Evolutionary conservation across 2,329 filamentous ascomycete species (phyloP).

Genomic region (Hymenoscyphus repandus): DNA sequence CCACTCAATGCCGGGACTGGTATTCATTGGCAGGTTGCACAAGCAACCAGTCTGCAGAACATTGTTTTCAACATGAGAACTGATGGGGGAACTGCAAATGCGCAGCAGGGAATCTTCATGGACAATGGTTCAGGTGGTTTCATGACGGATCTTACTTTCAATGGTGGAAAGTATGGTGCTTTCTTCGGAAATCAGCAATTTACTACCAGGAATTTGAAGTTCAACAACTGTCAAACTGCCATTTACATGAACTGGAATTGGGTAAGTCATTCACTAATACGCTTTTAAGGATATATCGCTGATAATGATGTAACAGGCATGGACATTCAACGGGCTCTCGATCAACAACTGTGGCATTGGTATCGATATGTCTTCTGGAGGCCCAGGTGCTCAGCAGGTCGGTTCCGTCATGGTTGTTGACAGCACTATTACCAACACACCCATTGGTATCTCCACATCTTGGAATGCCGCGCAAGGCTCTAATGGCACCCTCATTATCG

Average conservation of each 20-base stretch:
- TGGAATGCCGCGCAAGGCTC: conserved; percentile 59
- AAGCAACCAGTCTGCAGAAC: conserved; percentile 75
- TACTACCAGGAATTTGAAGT: conserved; percentile 75
- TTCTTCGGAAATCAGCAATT: conserved; percentile 87
- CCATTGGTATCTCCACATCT: conserved; percentile 70
- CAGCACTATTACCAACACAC: conserved; percentile 70
- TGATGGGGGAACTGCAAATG: conserved; percentile 58
- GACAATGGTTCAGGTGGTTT: conserved; percentile 82
- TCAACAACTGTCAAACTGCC: conserved; percentile 76
- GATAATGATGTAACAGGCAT: conserved; percentile 38
- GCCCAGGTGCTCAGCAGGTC: conserved; percentile 61
- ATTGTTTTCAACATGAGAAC: conserved; percentile 74
- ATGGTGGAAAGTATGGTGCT: conserved; percentile 71
- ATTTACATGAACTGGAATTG: conserved; percentile 92
- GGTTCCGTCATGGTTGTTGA: conserved; percentile 83
- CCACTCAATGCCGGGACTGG: conserved; percentile 57
- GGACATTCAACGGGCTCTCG: conserved; percentile 69
- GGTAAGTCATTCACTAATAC: conserved; percentile 30
- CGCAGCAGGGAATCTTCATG: conserved; percentile 70
- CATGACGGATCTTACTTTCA: conserved; percentile 78
- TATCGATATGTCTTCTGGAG: conserved; percentile 70
- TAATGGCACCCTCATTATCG: conserved; percentile 77
- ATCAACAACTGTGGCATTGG: conserved; percentile 74
- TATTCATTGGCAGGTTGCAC: conserved; percentile 83
- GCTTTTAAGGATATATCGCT: not conserved